Base-by-base conservation (phyloP, 352 stramenopile species). In the Blastocystis sp. region DNA sequence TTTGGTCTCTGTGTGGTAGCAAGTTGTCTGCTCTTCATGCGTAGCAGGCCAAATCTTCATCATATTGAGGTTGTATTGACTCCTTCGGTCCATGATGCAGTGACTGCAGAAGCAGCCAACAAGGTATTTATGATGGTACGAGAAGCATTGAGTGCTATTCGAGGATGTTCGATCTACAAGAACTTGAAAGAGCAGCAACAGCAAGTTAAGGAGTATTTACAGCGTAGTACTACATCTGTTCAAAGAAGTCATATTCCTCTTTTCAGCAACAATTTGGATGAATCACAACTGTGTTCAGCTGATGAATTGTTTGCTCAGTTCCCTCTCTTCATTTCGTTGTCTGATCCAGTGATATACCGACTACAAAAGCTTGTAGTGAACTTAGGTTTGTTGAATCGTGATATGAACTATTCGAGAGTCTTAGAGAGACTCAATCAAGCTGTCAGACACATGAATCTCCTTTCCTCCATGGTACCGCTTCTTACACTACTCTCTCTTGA, bases 261-360 rank as follows among this genome's bases (percentile, higher is more conserved):
- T 6, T 83, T 83, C 54, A 83, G 71, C 35, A 83, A 83, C 54
- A 83, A 83, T 37, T 83, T 83, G 29, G 71, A 83, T 21, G 46
- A 29, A 0, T 27, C 71, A 7, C 19, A 65, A 37, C 71, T 83
- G 29, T 83, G 71, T 42, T 66, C 71, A 4, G n/a, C 19, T 3
- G 11, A 51, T 12, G 71, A 83, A 7, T 56, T 83, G 14, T 42
- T 83, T 16, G 42, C 24, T 29, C 49, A 66, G 4, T 43, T 83
- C 9, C 71, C 71, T n/a, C 71, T 83, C 1, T 83, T 83, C 51
- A 43, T 63, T 11, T 66, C 46, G 7, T 9, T 42, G 5, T 37
- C 29, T 12, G 71, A 83, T 27, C 46, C 71, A 35, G 46, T 83
- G 7, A 16, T 83, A 35, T n/a, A 35, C 5, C 71, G 32, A 14